Base-by-base conservation (phyloP, 257 asterid species). In the Nicotiana benthamiana region DNA sequence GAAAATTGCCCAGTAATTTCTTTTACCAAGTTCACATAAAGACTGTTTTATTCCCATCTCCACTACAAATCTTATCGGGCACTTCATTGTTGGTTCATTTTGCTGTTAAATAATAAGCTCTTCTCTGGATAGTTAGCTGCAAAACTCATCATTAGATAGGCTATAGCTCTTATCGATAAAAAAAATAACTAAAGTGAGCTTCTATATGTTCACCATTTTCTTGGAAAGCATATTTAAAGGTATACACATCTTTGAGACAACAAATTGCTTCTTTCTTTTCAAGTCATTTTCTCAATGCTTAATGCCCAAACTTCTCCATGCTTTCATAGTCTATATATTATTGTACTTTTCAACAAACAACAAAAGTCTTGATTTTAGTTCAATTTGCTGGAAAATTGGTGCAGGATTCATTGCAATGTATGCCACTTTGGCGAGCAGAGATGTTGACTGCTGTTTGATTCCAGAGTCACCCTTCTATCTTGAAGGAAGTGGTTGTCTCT, bases 391-490 rank as follows among this genome's bases (percentile, higher is more conserved):
- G 56, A 28, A 40, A 46, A 64, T 64, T 48, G 76, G 22, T 88
- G 89, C 89, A 93, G 97, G 98, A 75, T 94, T 94, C 82, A 94
- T 94, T 57, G 97, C 98, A 83, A 93, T 93, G 97, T 85, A 93
- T 88, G 97, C 98, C 83, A 94, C 98, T 84, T 92, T 94, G 79
- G 98, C 97, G 26, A 93, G 97, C 85, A 93, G 98, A 88, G 98
- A 94, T 85, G 98, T 94, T 54, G 97, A 94, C 85, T 94, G 97
- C 86, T 94, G 97, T 89, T 90, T 93, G 90, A 93, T 94, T 82
- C 98, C 98, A 7, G 97, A 93, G 83, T 90, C 97, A 18, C 98
- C 96, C 56, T 94, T 94, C 89, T 91, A 84, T 87, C 96, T 94
- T 67, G 96, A 94, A 86, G 98, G 97, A 76, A 81, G 85, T 59